Conservation (phyloP, 2,329 filamentous ascomycete genomes). For the Myriangium duriaei region DNA sequence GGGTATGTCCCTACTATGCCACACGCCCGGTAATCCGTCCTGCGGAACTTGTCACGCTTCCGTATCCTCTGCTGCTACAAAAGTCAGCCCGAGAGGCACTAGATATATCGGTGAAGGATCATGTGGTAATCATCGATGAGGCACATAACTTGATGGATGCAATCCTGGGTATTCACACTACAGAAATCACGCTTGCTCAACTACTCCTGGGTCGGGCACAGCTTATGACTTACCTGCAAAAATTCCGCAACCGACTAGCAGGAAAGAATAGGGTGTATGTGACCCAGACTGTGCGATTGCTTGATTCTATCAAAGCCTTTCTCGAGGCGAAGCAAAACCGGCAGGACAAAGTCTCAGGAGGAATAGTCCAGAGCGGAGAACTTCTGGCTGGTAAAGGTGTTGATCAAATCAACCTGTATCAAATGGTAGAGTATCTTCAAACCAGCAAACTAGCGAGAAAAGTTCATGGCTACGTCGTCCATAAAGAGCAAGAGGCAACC, state of each 20-base stretch:
- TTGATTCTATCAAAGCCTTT: conserved; percentile 65
- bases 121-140: conserved; percentile 92
- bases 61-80: conserved; percentile 82
- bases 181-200: conserved; percentile 60
- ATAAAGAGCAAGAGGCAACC: conserved; percentile 28
- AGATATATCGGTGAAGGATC: conserved; percentile 70
- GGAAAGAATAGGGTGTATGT: conserved; percentile 87
- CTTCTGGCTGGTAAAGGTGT: conserved; percentile 74
- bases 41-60: conserved; percentile 78
- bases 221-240: conserved; percentile 69
- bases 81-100: conserved; percentile 77
- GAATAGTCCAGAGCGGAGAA: conserved; percentile 55
- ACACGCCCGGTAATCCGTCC: conserved; percentile 70
- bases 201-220: conserved; percentile 61
- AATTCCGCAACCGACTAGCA: conserved; percentile 77
- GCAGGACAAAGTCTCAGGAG: conserved; percentile 39
- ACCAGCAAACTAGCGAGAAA: conserved; percentile 90
- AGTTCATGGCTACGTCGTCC: conserved; percentile 73
- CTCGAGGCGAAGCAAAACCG: conserved; percentile 34
- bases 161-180: conserved; percentile 73
- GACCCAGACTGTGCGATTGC: conserved; percentile 69
- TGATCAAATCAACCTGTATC: conserved; percentile 90
- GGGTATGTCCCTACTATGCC: conserved; percentile 93
- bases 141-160: conserved; percentile 97
- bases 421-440: conserved; percentile 75